Evolutionary conservation across 2,329 filamentous ascomycete genomes (phyloP).

Genomic region (Pochonia chlamydosporia): DNA sequence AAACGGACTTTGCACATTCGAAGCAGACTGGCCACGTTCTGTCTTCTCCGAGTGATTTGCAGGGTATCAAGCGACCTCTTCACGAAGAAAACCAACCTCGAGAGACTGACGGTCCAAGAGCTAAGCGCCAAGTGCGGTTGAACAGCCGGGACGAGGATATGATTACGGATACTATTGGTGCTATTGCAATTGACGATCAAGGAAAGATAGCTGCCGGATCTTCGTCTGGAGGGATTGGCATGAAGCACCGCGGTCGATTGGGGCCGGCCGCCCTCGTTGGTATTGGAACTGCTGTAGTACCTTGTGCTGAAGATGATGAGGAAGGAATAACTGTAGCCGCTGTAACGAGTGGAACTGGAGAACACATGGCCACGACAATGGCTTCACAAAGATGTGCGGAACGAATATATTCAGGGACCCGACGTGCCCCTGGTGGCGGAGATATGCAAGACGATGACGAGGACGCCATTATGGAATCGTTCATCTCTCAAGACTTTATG

Average conservation of each 20-base stretch:
- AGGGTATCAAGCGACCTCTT: constrained; percentile 29
- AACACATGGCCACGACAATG: constrained; percentile 96
- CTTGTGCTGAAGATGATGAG: constrained; percentile 63
- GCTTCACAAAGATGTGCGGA: constrained; percentile 83
- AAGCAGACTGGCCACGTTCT: background rate
- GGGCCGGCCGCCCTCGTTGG: constrained; percentile 91
- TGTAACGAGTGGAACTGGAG: constrained; percentile 90
- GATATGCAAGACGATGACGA: constrained; percentile 70
- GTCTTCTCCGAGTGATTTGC: background rate
- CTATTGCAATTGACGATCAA: constrained; percentile 80
- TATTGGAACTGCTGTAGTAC: constrained; percentile 85
- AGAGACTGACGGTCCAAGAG: constrained; percentile 5
- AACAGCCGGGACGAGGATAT: constrained; percentile 43
- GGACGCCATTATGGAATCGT: constrained; percentile 64
- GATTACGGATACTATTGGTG: constrained; percentile 91
- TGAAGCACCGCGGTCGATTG: constrained; percentile 91
- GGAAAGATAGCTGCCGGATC: constrained; percentile 91
- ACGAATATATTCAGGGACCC: constrained; percentile 68
- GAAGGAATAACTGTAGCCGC: constrained; percentile 68
- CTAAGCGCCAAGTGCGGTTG: constrained; percentile 14
- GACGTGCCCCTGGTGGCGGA: constrained; percentile 52
- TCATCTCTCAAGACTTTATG: constrained; percentile 90
- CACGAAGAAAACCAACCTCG: constrained; percentile 1
- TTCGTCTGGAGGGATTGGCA: constrained; percentile 94
- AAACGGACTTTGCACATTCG: constrained; percentile 13